Evolutionary conservation across 352 stramenopile genomes (phyloP), one percentile per base, ranked within the genome.

Genomic region (Phytophthora nicotianae): DNA sequence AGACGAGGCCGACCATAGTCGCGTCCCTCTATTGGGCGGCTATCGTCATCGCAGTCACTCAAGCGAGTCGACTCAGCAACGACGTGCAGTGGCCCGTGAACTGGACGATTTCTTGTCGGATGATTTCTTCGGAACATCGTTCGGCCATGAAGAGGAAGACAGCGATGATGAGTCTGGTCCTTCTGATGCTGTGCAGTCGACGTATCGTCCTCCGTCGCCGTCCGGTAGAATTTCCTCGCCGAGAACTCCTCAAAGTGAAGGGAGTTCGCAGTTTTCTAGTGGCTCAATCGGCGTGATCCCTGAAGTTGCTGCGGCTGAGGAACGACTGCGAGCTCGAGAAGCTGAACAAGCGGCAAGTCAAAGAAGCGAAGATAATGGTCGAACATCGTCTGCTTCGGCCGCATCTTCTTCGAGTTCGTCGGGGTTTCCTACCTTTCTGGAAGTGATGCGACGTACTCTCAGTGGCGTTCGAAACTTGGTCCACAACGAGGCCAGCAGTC

Each of bases 101-200:
- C 26, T 89, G 45, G 72, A 84, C 33, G 63, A 72, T 14, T 88
- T 88, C 13, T 32, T 90, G 2, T 68, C 70, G 0, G 72, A 93
- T 40, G 80, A 93, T 41, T 90, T 92, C 60, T 89, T 92, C 37
- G 77, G 81, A 0, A 66, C 83, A 6, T 89, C 81, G 4, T 91
- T 77, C n/a, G 51, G 53, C n/a, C 60, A 46, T 50, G 47, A 63
- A 20, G 65, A 71, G 5, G 57, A 75, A 17, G 66, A 76, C 13
- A 70, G 63, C 24, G 59, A 75, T 16, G 49, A 70, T 5, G 57
- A 75, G 24, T 62, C 71, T 9, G 67, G 67, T 52, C 50, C 65
- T 47, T 70, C 55, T 1, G 55, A 66, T 43, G 43, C 24, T 16
- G 35, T 58, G 20, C 54, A 62, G 23, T 56, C 54, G 8, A 16